These are phyloP conservation scores for Penstemon davidsonii DNA, from an alignment of 257 asterid species.

Conservation along the genomic window DNA sequence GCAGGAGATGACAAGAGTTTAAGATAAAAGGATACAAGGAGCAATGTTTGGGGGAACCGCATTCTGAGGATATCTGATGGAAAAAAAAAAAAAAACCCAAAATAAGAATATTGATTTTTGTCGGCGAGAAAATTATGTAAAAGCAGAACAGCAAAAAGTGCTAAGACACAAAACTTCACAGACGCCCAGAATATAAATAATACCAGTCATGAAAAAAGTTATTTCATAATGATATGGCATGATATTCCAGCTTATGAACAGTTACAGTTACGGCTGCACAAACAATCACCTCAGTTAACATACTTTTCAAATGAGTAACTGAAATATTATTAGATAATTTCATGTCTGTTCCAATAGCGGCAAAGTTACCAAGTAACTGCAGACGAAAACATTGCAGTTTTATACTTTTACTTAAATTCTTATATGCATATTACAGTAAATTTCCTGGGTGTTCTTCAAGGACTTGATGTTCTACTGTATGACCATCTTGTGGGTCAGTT, in stretches of 20 bases:
- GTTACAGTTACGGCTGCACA: not conserved
- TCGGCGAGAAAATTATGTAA: constrained; percentile 22
- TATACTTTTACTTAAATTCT: not conserved
- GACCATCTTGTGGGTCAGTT: not conserved
- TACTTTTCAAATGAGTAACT: constrained; percentile 7
- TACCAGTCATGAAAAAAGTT: constrained; percentile 16
- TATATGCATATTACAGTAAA: not conserved
- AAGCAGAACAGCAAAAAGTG: constrained; percentile 10
- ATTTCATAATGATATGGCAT: constrained; percentile 7
- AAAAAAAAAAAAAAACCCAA: constrained; percentile 31
- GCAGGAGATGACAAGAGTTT: not conserved
- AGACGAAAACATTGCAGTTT: not conserved
- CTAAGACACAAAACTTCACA: constrained; percentile 15
- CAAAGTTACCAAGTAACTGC: not conserved
- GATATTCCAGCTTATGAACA: not conserved
- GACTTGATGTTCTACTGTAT: not conserved
- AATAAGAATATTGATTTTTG: constrained; percentile 23
- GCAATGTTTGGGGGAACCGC: constrained; percentile 87
- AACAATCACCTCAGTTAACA: not conserved
- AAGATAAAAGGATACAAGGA: constrained; percentile 73
- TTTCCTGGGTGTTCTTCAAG: not conserved
- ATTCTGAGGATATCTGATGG: constrained; percentile 68
- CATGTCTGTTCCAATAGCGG: not conserved
- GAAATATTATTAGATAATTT: not conserved
- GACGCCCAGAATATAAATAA: constrained; percentile 8